Evolutionary conservation across 495 filamentous ascomycete genomes (phyloP).

Genomic region (Aspergillus sparsus): DNA sequence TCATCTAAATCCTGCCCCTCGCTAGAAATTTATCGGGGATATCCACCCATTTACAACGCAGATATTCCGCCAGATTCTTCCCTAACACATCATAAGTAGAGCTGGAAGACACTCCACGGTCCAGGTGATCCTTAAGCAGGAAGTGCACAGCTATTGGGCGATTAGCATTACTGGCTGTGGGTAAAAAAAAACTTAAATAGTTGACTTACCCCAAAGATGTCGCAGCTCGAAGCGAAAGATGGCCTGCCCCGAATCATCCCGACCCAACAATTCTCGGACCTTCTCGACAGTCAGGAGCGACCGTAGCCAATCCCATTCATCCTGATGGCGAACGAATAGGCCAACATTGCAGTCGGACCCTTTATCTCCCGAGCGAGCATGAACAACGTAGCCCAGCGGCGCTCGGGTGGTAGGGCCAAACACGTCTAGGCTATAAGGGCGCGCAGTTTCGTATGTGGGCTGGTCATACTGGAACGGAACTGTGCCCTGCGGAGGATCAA

Average conservation of each 20-base stretch:
- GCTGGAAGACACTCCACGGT: conserved; percentile 41
- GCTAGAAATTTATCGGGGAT: conserved; percentile 27
- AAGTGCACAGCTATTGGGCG: conserved; percentile 40
- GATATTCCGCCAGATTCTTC: conserved; percentile 47
- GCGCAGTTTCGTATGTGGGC: conserved; percentile 27
- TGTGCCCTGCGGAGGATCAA: conserved; percentile 9
- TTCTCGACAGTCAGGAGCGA: conserved; percentile 33
- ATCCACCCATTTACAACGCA: conserved; percentile 39
- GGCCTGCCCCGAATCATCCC: conserved; percentile 32
- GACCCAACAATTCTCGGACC: conserved; percentile 32
- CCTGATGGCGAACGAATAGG: conserved; percentile 36
- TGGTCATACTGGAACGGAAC: conserved; percentile 23
- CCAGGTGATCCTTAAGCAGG: conserved; percentile 45
- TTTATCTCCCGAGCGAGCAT: conserved; percentile 46
- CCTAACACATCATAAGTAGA: conserved; percentile 41
- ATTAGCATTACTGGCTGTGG: not conserved
- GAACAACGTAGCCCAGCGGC: conserved; percentile 34
- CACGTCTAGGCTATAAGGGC: conserved; percentile 16
- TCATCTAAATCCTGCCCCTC: not conserved
- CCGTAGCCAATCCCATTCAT: conserved; percentile 45
- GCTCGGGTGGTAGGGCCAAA: conserved; percentile 30
- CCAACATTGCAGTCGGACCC: conserved; percentile 41
- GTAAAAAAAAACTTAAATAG: not conserved
- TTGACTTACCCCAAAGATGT: conserved; percentile 11
- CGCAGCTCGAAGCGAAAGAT: conserved; percentile 41